Base-by-base conservation (phyloP, 164 flowering plant species). In the Chloranthus sessilifolius region DNA sequence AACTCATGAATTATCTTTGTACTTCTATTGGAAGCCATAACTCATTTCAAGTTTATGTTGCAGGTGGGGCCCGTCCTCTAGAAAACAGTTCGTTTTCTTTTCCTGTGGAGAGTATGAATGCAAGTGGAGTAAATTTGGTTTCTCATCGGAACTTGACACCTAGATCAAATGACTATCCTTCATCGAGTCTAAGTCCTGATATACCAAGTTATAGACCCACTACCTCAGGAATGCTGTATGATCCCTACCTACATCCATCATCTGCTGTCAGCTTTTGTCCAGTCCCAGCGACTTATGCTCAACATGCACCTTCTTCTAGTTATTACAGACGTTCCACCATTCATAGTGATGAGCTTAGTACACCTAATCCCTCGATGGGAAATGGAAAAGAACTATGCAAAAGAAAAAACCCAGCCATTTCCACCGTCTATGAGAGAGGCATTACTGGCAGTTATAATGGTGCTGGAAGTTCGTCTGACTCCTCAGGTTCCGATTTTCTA, bases 321-420 rank as follows among this genome's bases (percentile, higher is more conserved):
- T 63, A 61, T 52, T 66, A 70, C 27, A 66, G 64, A 21, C n/a
- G n/a, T n/a, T n/a, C n/a, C n/a, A n/a, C n/a, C n/a, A n/a, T n/a
- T n/a, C n/a, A n/a, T n/a, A n/a, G n/a, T n/a, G 26, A 50, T 51
- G 82, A 69, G 20, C 58, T 67, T 33, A 53, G 67, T 26, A 47
- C 44, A 47, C 52, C 57, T 52, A 75, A 64, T 73, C 61, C 60
- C 20, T 56, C 67, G 30, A 37, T 72, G 59, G 64, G 50, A 29
- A 65, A 43, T 62, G 72, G 69, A 33, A 73, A 81, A 50, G 77
- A 75, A 42, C 48, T 65, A 43, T 68, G 58, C 64, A 85, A 82
- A 69, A 69, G 89, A 28, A 85, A 82, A 74, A 76, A 66, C 59
- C 79, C 77, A 9, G 75, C 73, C 7, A 38, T 64, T 17, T 66